Base-by-base conservation (phyloP, 371 early-diverging fungal species). In the Sanchytrium tribonematis region DNA sequence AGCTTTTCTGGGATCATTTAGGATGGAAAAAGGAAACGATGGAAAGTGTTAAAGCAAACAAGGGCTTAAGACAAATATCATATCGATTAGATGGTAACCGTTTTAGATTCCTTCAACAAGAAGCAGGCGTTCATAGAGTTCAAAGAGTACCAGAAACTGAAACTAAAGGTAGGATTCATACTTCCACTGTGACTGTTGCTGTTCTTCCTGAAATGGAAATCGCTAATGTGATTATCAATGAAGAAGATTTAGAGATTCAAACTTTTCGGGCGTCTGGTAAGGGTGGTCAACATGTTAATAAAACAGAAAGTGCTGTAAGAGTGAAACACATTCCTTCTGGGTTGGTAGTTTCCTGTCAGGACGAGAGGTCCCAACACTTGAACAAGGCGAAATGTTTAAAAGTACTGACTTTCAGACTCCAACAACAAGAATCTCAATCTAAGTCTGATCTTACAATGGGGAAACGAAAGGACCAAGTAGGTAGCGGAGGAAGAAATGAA, bases 101-200 rank as follows among this genome's bases (percentile, higher is more conserved):
- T 31, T 90, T 89, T 77, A 83, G 86, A 30, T 72, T 77, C 31
- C 74, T 90, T 66, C 87, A 84, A 77, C 86, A 80, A 74, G 90
- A 90, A 76, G 28, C 69, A 28, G 72, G 73, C 29, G 73, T 73
- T 31, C 73, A 69, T 70, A 78, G 83, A 29, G 90, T 89, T 0
- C 90, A 90, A 71, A 80, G 90, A 2, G 85, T 90, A 2, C 90
- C 90, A 17, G 82, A 81, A 0, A 90, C 90, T 0, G 90, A 90
- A 75, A 79, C 79, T 22, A 84, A 86, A 70, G 90, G 90, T 27
- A 79, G 91, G 27, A 83, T 87, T 0, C 90, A 90, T 75, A 90
- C 90, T 0, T 84, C 85, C n/a, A 90, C 90, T 0, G 80, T 85
- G 28, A 89, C 88, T 0, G 88, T 90, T 0, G 90, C 90, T 16